A percentile compares a stretch with the other conserved stretches of the same genome.
phyloP scores from a whole-genome alignment of 805 yeast species.

The Kazachstania psychrophila region DNA sequence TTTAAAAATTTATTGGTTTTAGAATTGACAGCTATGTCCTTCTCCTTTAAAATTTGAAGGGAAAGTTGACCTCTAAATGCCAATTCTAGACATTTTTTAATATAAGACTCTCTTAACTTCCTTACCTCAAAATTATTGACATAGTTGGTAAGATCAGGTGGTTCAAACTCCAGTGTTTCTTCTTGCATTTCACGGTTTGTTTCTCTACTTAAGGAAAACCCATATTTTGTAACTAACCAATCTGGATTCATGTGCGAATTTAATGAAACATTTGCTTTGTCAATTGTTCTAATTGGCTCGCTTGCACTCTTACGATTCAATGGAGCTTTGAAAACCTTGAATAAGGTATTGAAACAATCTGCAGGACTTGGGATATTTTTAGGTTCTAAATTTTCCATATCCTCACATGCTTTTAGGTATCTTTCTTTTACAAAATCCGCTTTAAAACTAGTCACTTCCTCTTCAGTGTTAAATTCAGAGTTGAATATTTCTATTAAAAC shows the following conservation, averaged over 20 bases:
- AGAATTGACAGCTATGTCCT: slow-evolving; percentile 7
- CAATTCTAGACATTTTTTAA: slow-evolving; percentile 47
- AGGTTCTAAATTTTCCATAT: slow-evolving; percentile 21
- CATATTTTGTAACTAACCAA: slow-evolving; percentile 40
- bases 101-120: slow-evolving; percentile 39
- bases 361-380: slow-evolving; percentile 40
- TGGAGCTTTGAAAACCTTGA: slow-evolving; percentile 62
- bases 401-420: slow-evolving; percentile 32
- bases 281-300: slow-evolving; percentile 47
- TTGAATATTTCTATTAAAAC: slow-evolving; percentile 45
- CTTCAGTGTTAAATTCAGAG: slow-evolving; percentile 38
- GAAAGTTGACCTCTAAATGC: slow-evolving; percentile 36
- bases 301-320: slow-evolving; percentile 34
- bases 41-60: slow-evolving; percentile 9
- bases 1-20: slow-evolving; percentile 23
- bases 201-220: slow-evolving; percentile 32
- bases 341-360: slow-evolving; percentile 51
- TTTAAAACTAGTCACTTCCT: slow-evolving; percentile 41
- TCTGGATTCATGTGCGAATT: slow-evolving; percentile 50
- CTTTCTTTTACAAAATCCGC: slow-evolving; percentile 43
- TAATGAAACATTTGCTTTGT: slow-evolving; percentile 40
- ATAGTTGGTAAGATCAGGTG: slow-evolving; percentile 38
- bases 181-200: slow-evolving; percentile 21
- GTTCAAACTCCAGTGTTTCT: slow-evolving; percentile 30
- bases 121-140: slow-evolving; percentile 27